Conservation (phyloP, 1,284 basidiomycete species). For the Agroathelia rolfsii region DNA sequence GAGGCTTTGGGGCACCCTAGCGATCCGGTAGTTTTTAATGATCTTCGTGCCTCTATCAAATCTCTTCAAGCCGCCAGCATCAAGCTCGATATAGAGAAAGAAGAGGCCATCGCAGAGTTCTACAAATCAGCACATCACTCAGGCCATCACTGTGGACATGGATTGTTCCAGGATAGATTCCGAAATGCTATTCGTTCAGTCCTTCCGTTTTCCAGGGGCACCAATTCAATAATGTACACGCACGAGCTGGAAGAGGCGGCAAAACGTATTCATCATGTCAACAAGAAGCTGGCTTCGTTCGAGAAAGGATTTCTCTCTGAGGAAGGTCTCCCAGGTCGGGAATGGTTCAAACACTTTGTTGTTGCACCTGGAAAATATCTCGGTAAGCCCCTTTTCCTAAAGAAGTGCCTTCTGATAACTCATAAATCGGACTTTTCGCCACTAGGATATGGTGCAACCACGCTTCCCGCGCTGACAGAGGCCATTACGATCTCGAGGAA, state of each 20-base stretch:
- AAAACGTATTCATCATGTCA: conserved; percentile 53
- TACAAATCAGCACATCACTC: conserved; percentile 15
- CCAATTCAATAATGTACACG: conserved; percentile 8
- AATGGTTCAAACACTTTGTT: conserved; percentile 82
- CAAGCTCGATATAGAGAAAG: conserved; percentile 45
- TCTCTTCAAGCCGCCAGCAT: conserved; percentile 40
- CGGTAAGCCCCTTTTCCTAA: conserved; percentile 40
- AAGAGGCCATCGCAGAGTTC: conserved; percentile 13
- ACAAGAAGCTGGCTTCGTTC: conserved; percentile 65
- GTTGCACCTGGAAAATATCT: conserved; percentile 88
- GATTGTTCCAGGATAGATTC: too few species aligned
- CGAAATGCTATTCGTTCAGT: conserved; percentile 10
- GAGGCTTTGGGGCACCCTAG: too few species aligned
- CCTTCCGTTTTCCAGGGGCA: conserved; percentile 9
- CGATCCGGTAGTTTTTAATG: too few species aligned
- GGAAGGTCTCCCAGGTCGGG: conserved; percentile 68
- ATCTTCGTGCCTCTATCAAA: conserved; percentile 38
- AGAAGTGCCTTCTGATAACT: too few species aligned
- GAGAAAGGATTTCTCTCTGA: conserved; percentile 81
- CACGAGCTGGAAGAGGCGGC: conserved; percentile 38
- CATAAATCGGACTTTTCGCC: too few species aligned
- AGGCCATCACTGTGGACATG: conserved; percentile 19
- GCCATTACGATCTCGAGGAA: conserved; percentile 44
- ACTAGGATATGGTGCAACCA: conserved; percentile 56
- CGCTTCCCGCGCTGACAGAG: conserved; percentile 54